Conservation (phyloP, 306 rosid genomes). For the Rosa multiflora region DNA sequence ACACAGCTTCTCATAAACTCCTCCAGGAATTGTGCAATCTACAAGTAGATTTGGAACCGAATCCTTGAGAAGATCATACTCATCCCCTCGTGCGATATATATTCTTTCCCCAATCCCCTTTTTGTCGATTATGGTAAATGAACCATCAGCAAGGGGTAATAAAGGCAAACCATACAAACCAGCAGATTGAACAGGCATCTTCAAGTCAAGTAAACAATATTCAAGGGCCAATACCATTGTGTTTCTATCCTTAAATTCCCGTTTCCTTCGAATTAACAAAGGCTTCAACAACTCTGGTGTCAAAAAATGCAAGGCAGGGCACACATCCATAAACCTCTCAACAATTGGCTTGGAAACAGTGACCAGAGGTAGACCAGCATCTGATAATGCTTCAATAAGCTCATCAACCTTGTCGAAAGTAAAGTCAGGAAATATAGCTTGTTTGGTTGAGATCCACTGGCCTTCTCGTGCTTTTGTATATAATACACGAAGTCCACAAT, state of each 20-base stretch:
- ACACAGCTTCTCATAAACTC: constrained; percentile 67
- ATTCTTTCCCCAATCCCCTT: constrained; percentile 86
- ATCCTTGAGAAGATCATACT: constrained; percentile 85
- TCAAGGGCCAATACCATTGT: constrained; percentile 82
- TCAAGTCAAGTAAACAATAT: constrained; percentile 88
- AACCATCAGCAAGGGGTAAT: constrained; percentile 85
- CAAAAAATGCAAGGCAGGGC: constrained; percentile 84
- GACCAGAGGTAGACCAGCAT: constrained; percentile 76
- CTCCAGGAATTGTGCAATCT: constrained; percentile 61
- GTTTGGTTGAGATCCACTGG: constrained; percentile 89
- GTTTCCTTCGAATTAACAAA: constrained; percentile 76
- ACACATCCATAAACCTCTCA: constrained; percentile 77
- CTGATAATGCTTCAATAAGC: constrained; percentile 68
- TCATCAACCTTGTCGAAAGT: constrained; percentile 63
- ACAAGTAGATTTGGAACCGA: constrained; percentile 78
- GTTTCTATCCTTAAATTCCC: constrained; percentile 77
- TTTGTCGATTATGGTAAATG: constrained; percentile 71
- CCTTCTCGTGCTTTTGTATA: constrained; percentile 94
- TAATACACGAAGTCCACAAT: constrained; percentile 65
- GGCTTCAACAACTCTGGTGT: constrained; percentile 80
- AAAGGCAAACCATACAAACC: constrained; percentile 70
- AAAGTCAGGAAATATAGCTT: constrained; percentile 94
- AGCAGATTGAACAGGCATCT: constrained; percentile 60
- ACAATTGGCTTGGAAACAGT: constrained; percentile 62
- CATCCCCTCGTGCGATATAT: constrained; percentile 80